Evolutionary conservation across 2,329 filamentous ascomycete genomes (phyloP).

Genomic region (Dactylellina parvicollis): DNA sequence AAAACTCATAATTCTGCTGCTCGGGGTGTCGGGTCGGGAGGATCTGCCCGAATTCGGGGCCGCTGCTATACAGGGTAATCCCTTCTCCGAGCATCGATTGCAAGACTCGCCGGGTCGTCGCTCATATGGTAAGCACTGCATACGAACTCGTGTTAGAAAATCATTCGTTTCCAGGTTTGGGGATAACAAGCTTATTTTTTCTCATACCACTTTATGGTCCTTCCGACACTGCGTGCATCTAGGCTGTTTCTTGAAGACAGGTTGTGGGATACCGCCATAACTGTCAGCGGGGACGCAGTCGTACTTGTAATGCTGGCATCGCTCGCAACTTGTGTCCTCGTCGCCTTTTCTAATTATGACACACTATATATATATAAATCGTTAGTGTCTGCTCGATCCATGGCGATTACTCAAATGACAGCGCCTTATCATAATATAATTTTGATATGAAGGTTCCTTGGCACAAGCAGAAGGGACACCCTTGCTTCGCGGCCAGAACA

Average conservation of each 20-base stretch:
- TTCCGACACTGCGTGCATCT: constrained; percentile 51
- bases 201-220: constrained; percentile 52
- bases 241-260: constrained; percentile 51
- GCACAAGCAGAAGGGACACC: constrained; percentile 28
- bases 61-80: constrained; percentile 41
- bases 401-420: background rate
- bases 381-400: constrained; percentile 16
- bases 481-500: constrained; percentile 31
- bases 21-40: constrained; percentile 45
- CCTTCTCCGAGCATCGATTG: constrained; percentile 48
- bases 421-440: constrained; percentile 7
- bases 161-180: background rate
- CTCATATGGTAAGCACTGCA: constrained; percentile 48
- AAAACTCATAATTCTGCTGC: constrained; percentile 39
- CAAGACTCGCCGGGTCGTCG: constrained; percentile 47
- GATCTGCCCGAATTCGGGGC: constrained; percentile 47
- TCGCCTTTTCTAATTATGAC: constrained; percentile 44
- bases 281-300: constrained; percentile 52
- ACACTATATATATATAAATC: constrained; percentile 12
- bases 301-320: constrained; percentile 53
- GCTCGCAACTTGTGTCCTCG: constrained; percentile 44
- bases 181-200: background rate
- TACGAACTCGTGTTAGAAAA: background rate
- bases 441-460: constrained; percentile 26
- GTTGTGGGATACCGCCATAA: constrained; percentile 50